Evolutionary conservation across 805 yeast species (phyloP).

Genomic region (Ogataea paraovalis): DNA sequence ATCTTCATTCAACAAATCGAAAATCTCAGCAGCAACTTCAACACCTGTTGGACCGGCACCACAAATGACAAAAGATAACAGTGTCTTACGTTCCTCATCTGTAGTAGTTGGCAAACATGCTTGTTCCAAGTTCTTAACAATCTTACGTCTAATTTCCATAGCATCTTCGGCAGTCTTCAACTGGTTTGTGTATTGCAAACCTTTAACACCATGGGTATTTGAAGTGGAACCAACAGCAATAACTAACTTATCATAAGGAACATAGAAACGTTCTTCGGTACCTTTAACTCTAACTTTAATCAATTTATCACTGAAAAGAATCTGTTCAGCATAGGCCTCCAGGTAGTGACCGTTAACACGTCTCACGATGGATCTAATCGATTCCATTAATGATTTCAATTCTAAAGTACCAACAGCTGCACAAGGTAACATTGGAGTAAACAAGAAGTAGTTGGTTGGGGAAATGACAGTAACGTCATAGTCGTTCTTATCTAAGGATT

Average conservation of each 20-base stretch:
- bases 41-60: slow-evolving; percentile 80
- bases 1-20: slow-evolving; percentile 63
- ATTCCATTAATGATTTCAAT: slow-evolving; percentile 59
- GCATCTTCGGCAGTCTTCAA: slow-evolving; percentile 69
- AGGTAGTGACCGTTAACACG: slow-evolving; percentile 55
- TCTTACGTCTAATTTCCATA: slow-evolving; percentile 47
- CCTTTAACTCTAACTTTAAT: slow-evolving; percentile 50
- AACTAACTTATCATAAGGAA: slow-evolving; percentile 69
- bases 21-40: slow-evolving; percentile 70
- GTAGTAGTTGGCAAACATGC: slow-evolving; percentile 65
- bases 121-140: slow-evolving; percentile 51
- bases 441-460: slow-evolving; percentile 64
- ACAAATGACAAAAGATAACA: slow-evolving; percentile 62
- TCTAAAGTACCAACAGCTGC: slow-evolving; percentile 72
- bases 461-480: slow-evolving; percentile 65
- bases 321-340: slow-evolving; percentile 57
- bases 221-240: slow-evolving; percentile 67
- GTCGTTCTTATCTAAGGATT: slow-evolving; percentile 46
- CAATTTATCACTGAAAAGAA: slow-evolving; percentile 52
- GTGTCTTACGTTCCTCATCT: slow-evolving; percentile 56
- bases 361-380: slow-evolving; percentile 54
- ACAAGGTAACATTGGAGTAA: slow-evolving; percentile 65
- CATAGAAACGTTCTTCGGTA: slow-evolving; percentile 49
- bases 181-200: slow-evolving; percentile 57
- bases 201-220: slow-evolving; percentile 68